phyloP scores from a whole-genome alignment of 1,284 basidiomycete genomes.

The Hypsizygus ulmarius region DNA sequence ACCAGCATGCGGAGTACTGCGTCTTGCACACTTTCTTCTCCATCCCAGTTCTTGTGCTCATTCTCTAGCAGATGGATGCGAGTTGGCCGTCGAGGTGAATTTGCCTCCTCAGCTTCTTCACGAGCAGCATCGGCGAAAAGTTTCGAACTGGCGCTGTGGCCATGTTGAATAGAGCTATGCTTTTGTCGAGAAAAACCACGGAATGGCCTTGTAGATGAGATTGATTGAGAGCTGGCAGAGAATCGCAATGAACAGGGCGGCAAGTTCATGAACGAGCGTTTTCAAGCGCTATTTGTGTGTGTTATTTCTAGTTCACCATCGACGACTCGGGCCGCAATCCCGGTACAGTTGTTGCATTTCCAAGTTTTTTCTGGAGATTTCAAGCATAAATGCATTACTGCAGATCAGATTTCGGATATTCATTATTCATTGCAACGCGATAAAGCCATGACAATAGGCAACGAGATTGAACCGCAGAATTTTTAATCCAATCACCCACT shows the following conservation, averaged over 20 bases:
- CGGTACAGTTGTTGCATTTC: too few species aligned
- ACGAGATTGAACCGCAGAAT: neutral
- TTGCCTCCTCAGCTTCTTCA: slow-evolving; percentile 44
- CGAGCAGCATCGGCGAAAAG: slow-evolving; percentile 67
- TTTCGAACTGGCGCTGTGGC: slow-evolving; percentile 54
- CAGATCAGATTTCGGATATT: too few species aligned
- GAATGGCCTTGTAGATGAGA: slow-evolving; percentile 1
- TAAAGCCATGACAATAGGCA: too few species aligned
- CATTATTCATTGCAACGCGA: too few species aligned
- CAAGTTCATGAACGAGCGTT: slow-evolving; percentile 43
- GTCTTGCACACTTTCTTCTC: slow-evolving; percentile 72
- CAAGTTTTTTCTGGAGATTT: too few species aligned
- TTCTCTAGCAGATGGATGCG: slow-evolving; percentile 33
- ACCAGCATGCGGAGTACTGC: slow-evolving; percentile 82
- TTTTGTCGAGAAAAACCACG: slow-evolving; percentile 36
- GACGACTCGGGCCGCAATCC: too few species aligned
- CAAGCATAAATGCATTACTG: too few species aligned
- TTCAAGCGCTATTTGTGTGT: slow-evolving; percentile 13
- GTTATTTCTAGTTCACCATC: neutral
- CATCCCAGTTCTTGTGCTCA: slow-evolving; percentile 67
- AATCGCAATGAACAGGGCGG: neutral
- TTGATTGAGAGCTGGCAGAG: neutral
- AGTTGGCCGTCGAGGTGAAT: slow-evolving; percentile 11
- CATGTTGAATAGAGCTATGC: slow-evolving; percentile 33
- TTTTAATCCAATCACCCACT: slow-evolving; percentile 29